Evolutionary conservation across 345 rosid species (phyloP).

Genomic region (Salix exigua): DNA sequence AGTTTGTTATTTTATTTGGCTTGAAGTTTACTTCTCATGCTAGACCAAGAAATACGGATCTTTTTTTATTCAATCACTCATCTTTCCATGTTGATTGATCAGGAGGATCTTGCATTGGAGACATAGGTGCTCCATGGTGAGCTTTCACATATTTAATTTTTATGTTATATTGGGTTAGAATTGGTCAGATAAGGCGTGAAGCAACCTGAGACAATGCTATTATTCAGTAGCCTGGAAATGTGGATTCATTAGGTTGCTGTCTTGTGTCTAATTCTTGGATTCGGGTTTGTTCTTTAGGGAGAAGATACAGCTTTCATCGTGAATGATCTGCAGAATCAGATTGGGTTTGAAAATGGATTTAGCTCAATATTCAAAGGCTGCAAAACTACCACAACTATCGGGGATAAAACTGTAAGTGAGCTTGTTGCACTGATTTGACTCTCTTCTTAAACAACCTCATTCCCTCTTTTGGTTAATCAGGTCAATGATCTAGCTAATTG

Average conservation of each 20-base stretch:
- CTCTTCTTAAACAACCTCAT: background rate
- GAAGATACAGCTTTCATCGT: conserved; percentile 65
- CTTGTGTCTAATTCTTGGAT: conserved; percentile 16
- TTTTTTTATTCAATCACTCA: conserved; percentile 32
- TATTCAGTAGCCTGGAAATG: background rate
- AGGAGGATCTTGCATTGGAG: conserved; percentile 61
- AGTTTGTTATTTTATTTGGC: background rate
- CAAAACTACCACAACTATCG: conserved; percentile 35
- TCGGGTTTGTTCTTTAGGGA: conserved; percentile 50
- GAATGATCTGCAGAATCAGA: conserved; percentile 36
- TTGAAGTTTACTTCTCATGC: conserved; percentile 6
- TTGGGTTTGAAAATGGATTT: conserved; percentile 43
- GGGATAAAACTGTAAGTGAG: conserved; percentile 55
- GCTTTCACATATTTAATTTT: conserved; percentile 30
- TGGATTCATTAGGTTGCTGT: conserved; percentile 4
- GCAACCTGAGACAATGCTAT: background rate
- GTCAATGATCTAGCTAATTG: conserved; percentile 17
- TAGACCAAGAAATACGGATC: conserved; percentile 27
- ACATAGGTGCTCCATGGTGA: conserved; percentile 78
- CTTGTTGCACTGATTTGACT: conserved; percentile 8
- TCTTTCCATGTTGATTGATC: conserved; percentile 45
- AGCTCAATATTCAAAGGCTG: conserved; percentile 38
- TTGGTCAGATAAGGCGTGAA: background rate
- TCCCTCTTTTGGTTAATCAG: conserved; percentile 8
- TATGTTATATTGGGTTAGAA: background rate